Base-by-base conservation (phyloP, 1,284 basidiomycete species). In the Ceratobasidium papillatum region DNA sequence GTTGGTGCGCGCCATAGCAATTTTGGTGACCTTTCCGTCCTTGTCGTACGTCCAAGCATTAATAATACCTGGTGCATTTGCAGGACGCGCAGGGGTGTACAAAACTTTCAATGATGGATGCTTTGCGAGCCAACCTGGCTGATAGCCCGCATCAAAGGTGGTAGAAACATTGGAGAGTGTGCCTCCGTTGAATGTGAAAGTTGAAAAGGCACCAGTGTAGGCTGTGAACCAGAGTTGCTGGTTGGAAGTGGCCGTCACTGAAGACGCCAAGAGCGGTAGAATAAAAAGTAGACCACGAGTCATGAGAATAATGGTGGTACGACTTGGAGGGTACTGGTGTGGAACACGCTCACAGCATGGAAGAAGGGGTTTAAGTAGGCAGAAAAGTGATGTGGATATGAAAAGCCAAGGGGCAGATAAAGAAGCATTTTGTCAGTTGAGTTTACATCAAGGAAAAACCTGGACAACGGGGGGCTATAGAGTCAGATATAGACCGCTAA, bases 1-100 rank as follows among this genome's bases (percentile, higher is more conserved):
- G n/a, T 77, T 62, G 38, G 76, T 62, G n/a, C 68, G 69, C 25
- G 61, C 73, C 27, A 54, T 49, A 14, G 76, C 74, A 19, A 71
- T 59, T 12, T 64, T 74, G 63, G 73, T 64, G 34, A 75, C 74
- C 43, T 71, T 72, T 36, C 73, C 74, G 47, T 75, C 69, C 25
- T 75, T 52, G 30, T 66, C 64, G 17, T 51, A 66, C 8, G 2
- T 34, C 64, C 64, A 66, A 32, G 45, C 64, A 52, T 47, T 51
- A 12, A 66, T 43, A 12, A 43, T 32, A 30, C 64, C 64, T 25
- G 36, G n/a, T n/a, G n/a, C 64, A 3, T 45, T 32, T 43, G 25
- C 14, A 34, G 43, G 43, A 17, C 64, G 64, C 2, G 45, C 64
- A n/a, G 47, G 45, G 32, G 43, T 52, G 32, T 66, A 66, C 19